These are phyloP conservation scores for Didymella pomorum DNA, from an alignment of 2,329 filamentous ascomycete species.

Conservation along the genomic window DNA sequence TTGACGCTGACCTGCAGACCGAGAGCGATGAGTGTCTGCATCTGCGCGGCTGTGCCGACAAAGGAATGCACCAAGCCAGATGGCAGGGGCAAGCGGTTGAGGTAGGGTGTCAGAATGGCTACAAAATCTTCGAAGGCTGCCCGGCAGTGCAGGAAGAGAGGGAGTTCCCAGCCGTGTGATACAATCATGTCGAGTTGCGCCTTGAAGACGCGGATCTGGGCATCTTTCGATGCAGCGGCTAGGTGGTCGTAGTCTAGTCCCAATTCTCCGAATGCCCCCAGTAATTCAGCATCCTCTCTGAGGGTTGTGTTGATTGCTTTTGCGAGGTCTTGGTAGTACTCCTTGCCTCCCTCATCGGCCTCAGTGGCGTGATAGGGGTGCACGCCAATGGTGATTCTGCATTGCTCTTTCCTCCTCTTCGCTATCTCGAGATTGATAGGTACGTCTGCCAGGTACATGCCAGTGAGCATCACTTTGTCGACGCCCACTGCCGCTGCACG, in stretches of 20 bases:
- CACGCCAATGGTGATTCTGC: constrained; percentile 59
- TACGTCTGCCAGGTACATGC: constrained; percentile 54
- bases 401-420: constrained; percentile 35
- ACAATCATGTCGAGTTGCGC: constrained; percentile 54
- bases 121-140: constrained; percentile 56
- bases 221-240: constrained; percentile 53
- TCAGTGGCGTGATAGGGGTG: constrained; percentile 62
- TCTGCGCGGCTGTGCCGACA: constrained; percentile 52
- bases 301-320: constrained; percentile 31
- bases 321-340: constrained; percentile 39
- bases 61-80: constrained; percentile 54
- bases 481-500: constrained; percentile 55
- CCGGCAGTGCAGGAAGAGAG: constrained; percentile 55
- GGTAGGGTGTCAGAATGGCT: constrained; percentile 52
- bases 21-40: constrained; percentile 50
- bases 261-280: constrained; percentile 60
- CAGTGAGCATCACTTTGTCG: constrained; percentile 50
- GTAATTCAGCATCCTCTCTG: constrained; percentile 24
- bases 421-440: constrained; percentile 39
- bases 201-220: constrained; percentile 53
- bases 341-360: constrained; percentile 46
- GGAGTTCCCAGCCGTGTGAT: constrained; percentile 44
- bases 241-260: constrained; percentile 61
- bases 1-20: constrained; percentile 60
- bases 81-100: constrained; percentile 45